Evolutionary conservation across 2,329 filamentous ascomycete species (phyloP).

Genomic region (Fusarium penzigii): DNA sequence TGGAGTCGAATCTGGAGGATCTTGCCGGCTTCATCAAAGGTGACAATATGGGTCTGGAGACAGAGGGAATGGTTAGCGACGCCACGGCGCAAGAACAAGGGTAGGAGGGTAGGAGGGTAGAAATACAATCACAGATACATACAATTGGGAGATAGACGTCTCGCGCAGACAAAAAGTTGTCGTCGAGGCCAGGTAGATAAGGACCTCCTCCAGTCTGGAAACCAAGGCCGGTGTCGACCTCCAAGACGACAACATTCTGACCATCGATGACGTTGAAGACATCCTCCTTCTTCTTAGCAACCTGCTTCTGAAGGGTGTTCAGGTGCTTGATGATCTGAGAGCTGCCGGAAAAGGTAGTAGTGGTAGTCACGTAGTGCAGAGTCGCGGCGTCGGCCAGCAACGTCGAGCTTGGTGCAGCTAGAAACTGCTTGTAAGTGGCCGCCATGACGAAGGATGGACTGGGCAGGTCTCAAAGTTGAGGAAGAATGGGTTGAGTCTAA

Average conservation of each 20-base stretch:
- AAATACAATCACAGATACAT: constrained; percentile 40
- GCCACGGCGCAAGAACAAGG: not conserved
- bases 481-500: no score
- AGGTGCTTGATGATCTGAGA: constrained; percentile 84
- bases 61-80: constrained; percentile 10
- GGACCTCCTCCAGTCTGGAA: constrained; percentile 80
- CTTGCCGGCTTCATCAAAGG: constrained; percentile 74
- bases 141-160: constrained; percentile 80
- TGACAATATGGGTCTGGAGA: constrained; percentile 79
- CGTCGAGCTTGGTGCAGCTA: constrained; percentile 64
- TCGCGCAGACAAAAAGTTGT: constrained; percentile 89
- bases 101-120: no score
- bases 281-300: constrained; percentile 82
- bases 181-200: constrained; percentile 86
- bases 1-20: constrained; percentile 86
- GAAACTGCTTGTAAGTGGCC: constrained; percentile 69
- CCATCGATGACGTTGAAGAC: constrained; percentile 75
- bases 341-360: constrained; percentile 70
- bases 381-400: constrained; percentile 66
- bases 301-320: constrained; percentile 65
- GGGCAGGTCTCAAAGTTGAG: constrained; percentile 10
- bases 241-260: constrained; percentile 71
- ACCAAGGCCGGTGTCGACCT: constrained; percentile 80
- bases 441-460: constrained; percentile 37
- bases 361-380: constrained; percentile 87